A percentile compares a stretch with the other conserved stretches of the same genome.
Conservation (phyloP, 805 yeast genomes). For the Pichia nanzhaoensis region DNA sequence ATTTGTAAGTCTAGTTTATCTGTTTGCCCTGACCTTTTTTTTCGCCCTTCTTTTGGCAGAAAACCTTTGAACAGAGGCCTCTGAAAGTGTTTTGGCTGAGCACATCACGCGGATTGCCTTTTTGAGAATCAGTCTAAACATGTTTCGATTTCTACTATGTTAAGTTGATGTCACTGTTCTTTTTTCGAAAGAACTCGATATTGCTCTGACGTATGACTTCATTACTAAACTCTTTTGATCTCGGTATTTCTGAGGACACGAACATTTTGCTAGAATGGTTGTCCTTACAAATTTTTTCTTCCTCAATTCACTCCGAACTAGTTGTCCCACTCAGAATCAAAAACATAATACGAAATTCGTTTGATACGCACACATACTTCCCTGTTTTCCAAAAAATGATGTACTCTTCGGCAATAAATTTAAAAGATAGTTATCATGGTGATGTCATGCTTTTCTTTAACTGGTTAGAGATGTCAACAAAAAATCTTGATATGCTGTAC, state of each 20-base stretch:
- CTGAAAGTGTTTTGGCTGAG: neutral
- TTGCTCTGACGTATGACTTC: neutral
- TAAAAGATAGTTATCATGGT: constrained; percentile 15
- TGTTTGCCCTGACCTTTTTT: too few species aligned
- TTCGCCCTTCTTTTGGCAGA: too few species aligned
- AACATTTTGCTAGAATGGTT: constrained; percentile 24
- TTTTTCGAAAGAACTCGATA: neutral
- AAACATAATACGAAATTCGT: constrained; percentile 13
- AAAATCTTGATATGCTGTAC: constrained; percentile 7
- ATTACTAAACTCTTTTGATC: constrained; percentile 1
- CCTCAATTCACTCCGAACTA: neutral
- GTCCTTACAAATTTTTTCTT: constrained; percentile 3
- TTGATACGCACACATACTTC: neutral
- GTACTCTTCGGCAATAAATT: neutral
- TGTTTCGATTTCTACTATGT: too few species aligned
- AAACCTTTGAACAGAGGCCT: too few species aligned
- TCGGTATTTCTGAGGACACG: constrained; percentile 22
- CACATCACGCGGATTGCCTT: neutral
- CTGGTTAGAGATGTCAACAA: constrained; percentile 8
- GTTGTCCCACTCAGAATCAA: constrained; percentile 19
- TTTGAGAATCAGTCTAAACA: neutral
- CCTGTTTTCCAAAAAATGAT: constrained; percentile 9
- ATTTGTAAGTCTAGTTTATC: neutral
- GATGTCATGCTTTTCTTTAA: constrained; percentile 2
- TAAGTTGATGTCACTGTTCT: neutral